phyloP scores from a whole-genome alignment of 2,329 filamentous ascomycete genomes.

The Talaromyces sp. region DNA sequence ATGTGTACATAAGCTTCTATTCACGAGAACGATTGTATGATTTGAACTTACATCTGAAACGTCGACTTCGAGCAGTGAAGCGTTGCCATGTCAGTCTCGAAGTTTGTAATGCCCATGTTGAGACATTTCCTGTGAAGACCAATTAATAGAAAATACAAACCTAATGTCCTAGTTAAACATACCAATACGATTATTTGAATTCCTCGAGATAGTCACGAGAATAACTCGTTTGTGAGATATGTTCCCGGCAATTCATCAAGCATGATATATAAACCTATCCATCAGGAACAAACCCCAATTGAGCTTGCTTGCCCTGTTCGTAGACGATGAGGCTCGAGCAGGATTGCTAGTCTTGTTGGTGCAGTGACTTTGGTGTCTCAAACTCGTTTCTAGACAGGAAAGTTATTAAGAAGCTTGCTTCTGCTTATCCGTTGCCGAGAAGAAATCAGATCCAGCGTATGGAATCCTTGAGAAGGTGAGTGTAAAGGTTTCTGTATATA shows the following conservation, averaged over 20 bases:
- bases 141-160: neutral
- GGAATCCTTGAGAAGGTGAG: neutral
- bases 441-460: neutral
- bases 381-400: neutral
- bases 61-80: neutral
- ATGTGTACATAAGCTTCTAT: neutral
- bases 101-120: neutral
- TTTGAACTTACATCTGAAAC: neutral
- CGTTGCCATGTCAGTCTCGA: neutral
- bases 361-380: neutral
- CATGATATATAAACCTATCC: neutral
- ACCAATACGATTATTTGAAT: neutral
- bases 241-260: neutral
- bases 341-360: neutral
- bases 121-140: neutral
- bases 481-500: neutral
- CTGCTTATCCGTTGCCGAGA: neutral
- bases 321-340: neutral
- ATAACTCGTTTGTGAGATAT: neutral
- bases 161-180: neutral
- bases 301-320: neutral
- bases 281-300: neutral
- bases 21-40: neutral
- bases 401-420: neutral
- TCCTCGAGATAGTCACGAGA: neutral